Evolutionary conservation across 768 basidiomycete species (phyloP).

Genomic region (Russula foetens): DNA sequence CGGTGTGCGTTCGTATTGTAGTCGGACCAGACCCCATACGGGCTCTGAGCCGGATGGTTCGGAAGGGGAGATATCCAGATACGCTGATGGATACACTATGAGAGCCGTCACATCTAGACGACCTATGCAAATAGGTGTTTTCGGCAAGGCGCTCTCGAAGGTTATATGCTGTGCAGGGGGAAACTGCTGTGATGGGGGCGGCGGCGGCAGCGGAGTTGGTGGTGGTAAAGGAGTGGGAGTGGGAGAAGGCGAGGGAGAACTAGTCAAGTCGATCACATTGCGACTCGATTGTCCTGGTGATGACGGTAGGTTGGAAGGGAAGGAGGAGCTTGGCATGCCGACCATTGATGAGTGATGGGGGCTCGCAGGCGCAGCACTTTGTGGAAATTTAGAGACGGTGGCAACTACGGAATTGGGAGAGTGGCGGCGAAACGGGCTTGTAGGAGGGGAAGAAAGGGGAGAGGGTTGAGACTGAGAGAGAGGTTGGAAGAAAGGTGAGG

Average conservation of each 20-base stretch:
- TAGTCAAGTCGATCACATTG: constrained; percentile 11
- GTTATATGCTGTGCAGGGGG: constrained; percentile 24
- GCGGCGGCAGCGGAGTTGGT: constrained; percentile 3
- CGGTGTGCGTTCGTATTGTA: constrained; percentile 62
- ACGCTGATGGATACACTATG: constrained; percentile 73
- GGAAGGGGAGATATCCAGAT: constrained; percentile 39
- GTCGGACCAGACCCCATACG: constrained; percentile 63
- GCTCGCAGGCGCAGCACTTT: background rate
- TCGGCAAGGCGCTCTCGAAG: constrained; percentile 58
- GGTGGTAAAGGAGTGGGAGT: background rate
- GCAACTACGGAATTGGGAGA: background rate
- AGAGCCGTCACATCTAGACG: constrained; percentile 76
- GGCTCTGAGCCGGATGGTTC: constrained; percentile 30
- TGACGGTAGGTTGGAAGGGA: constrained; percentile 1
- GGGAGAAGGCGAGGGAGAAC: constrained; percentile 12
- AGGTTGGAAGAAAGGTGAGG: constrained; percentile 8
- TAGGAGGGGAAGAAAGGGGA: background rate
- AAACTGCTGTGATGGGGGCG: constrained; percentile 14
- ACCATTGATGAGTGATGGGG: constrained; percentile 7
- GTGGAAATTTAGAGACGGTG: background rate
- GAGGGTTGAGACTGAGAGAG: background rate
- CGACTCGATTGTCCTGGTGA: constrained; percentile 2
- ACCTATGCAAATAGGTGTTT: constrained; percentile 84
- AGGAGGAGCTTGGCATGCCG: constrained; percentile 21
- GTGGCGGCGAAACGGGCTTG: background rate